These are phyloP conservation scores for Astrocystis sublimbata DNA, from an alignment of 495 filamentous ascomycete genomes.

Conservation along the genomic window DNA sequence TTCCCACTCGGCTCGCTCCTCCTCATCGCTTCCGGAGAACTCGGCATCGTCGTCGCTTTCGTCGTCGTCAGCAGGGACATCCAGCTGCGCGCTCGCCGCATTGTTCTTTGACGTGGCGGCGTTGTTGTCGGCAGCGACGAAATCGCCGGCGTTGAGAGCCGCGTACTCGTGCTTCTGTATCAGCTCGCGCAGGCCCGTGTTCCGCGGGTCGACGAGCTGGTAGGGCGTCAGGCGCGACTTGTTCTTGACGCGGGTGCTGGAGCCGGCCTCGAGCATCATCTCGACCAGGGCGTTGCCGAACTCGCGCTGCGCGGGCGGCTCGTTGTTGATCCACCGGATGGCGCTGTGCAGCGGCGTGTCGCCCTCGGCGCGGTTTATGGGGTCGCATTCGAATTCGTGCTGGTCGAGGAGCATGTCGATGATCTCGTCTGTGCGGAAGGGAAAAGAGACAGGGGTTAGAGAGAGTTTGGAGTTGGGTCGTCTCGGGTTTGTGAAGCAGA, in stretches of 20 bases:
- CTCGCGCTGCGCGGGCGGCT: slow-evolving; percentile 57
- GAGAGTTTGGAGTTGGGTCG: too few relatives aligned
- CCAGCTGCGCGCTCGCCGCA: background rate
- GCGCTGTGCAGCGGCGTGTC: slow-evolving; percentile 91
- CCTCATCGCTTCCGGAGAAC: slow-evolving; percentile 55
- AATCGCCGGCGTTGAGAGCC: slow-evolving; percentile 51
- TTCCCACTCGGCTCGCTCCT: slow-evolving; percentile 55
- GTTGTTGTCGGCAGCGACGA: slow-evolving; percentile 38
- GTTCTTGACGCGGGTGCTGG: slow-evolving; percentile 53
- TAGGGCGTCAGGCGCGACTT: slow-evolving; percentile 67
- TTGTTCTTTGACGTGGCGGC: slow-evolving; percentile 5
- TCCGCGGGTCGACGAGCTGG: slow-evolving; percentile 73
- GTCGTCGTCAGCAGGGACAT: slow-evolving; percentile 10
- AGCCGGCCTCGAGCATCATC: slow-evolving; percentile 91
- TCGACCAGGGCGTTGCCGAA: slow-evolving; percentile 71
- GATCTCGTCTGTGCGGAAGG: slow-evolving; percentile 64
- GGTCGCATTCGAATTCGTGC: slow-evolving; percentile 92
- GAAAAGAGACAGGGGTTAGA: too few relatives aligned
- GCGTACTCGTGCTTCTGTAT: slow-evolving; percentile 81
- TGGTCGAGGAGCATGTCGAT: slow-evolving; percentile 94
- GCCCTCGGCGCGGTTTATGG: slow-evolving; percentile 71
- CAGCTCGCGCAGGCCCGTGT: slow-evolving; percentile 62
- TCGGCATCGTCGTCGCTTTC: slow-evolving; percentile 49
- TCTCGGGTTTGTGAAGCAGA: background rate
- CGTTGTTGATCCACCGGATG: slow-evolving; percentile 77